Evolutionary conservation across 179 eudicot genomes (phyloP), one percentile per base, ranked within the genome.

Genomic region (Spergularia azorica): DNA sequence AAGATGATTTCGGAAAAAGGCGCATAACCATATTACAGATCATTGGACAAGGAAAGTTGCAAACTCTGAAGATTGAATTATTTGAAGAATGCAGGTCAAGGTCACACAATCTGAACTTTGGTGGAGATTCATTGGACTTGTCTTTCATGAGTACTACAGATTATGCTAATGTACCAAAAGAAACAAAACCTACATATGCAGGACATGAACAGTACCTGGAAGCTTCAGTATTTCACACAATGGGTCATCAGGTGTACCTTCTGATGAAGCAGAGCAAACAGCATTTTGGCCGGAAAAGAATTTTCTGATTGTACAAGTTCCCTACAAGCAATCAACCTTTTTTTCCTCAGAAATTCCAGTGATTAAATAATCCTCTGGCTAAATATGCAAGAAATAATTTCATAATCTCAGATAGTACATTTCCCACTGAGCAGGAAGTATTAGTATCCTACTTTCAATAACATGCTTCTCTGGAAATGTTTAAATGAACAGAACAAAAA

Each of bases 291-390:
- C 80, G 69, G 79, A 86, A 81, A 92, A 93, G 87, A 89, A 93
- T 79, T 89, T 90, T 79, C 69, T 86, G 79, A 93, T 93, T 72
- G 97, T 87, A 87, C 81, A 80, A 74, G 93, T 92, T 70, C 97
- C 98, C 98, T 93, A 83, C 58, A 61, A 52, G 72, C 8, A 67
- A 69, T 50, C 60, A 51, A 12, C 12, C 59, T 21, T 69, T 69
- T 69, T 69, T 43, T 14, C 21, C 43, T 55, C 63, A 36, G 43
- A 26, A 14, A 36, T 71, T 3, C 74, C 3, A 71, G 26, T 26
- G 55, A 32, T 36, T 7, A 71, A 21, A 32, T 62, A 71, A 41
- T 16, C 21, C 48, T 43, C 62, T 66, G 10, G 15, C 14, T 2
- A 16, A 32, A n/a, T 36, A 26, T 36, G 20, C 74, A 71, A 71